Base-by-base conservation (phyloP, 257 asterid genomes). In the Capsicum chinense region DNA sequence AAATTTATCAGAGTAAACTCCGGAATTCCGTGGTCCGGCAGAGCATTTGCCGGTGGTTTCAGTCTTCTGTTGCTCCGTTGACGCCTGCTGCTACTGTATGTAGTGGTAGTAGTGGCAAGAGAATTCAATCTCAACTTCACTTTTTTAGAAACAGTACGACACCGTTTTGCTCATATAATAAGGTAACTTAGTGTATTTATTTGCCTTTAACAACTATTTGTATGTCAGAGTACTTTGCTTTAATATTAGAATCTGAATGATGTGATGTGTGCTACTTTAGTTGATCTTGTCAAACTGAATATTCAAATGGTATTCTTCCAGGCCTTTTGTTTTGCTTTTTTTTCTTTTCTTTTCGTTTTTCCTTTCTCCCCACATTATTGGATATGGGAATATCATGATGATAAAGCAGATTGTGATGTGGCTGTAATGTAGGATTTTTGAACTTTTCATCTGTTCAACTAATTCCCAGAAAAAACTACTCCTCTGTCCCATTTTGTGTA, bases 1-100 rank as follows among this genome's bases (percentile, higher is more conserved):
- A 83, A 85, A 63, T 94, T 83, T 66, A 54, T 79, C 94, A 78
- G 85, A 88, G 82, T 64, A 87, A 82, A 81, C 86, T 79, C 35
- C 60, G 88, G 88, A 79, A 87, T 56, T 87, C 86, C 87, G 56
- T 85, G 87, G 44, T 79, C 86, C 91, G 85, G 69, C 91, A 89
- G 88, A 79, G 91, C 87, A 50, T 83, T 37, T 37, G n/a, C 86
- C 89, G 91, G 60, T 86, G 88, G 86, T 85, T 85, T 52, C 80
- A 15, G 88, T 89, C 87, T 73, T 80, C 91, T 80, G 84, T 90
- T 85, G 37, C 87, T 71, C 83, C 83, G 79, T 87, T 85, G 57
- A 86, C 89, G 64, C 90, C 19, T 39, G 33, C 21, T 70, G 83
- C 62, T 16, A 83, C 66, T 15, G 56, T 69, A 44, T 39, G 54